Evolutionary conservation across 2,329 filamentous ascomycete species (phyloP).

Genomic region (Teratosphaeria destructans): DNA sequence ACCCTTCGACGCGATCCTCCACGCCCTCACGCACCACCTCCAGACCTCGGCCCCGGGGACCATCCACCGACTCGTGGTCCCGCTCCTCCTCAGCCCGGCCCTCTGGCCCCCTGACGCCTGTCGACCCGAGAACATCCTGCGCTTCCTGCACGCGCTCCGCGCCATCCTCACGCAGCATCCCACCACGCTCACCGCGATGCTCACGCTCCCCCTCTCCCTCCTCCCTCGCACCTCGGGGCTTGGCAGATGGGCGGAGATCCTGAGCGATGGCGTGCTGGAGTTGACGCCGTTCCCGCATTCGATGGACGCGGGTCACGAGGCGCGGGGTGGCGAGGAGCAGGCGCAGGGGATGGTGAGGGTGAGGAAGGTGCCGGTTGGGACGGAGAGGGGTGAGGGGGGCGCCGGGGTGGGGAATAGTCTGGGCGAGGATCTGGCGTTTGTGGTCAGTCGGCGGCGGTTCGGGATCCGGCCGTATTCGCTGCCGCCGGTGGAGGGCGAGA

Average conservation of each 20-base stretch:
- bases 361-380: slow-evolving; percentile 71
- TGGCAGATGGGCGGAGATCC: slow-evolving; percentile 73
- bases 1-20: slow-evolving; percentile 54
- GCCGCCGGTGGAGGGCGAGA: slow-evolving; percentile 73
- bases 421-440: slow-evolving; percentile 84
- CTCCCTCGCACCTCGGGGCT: slow-evolving; percentile 67
- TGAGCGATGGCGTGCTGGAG: slow-evolving; percentile 79
- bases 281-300: slow-evolving; percentile 62
- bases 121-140: slow-evolving; percentile 62
- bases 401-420: slow-evolving; percentile 51
- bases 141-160: slow-evolving; percentile 70
- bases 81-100: slow-evolving; percentile 75
- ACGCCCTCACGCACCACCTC: slow-evolving; percentile 46
- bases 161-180: slow-evolving; percentile 61
- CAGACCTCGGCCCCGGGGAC: slow-evolving; percentile 47
- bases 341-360: slow-evolving; percentile 79
- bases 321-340: slow-evolving; percentile 56
- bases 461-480: slow-evolving; percentile 81
- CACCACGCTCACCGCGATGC: slow-evolving; percentile 56
- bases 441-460: slow-evolving; percentile 71
- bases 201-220: slow-evolving; percentile 70
- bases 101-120: slow-evolving; percentile 62
- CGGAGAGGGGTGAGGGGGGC: slow-evolving; percentile 78
- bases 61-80: slow-evolving; percentile 76
- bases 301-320: slow-evolving; percentile 39